phyloP scores from a whole-genome alignment of 768 basidiomycete genomes.

The Butyriboletus loyo region DNA sequence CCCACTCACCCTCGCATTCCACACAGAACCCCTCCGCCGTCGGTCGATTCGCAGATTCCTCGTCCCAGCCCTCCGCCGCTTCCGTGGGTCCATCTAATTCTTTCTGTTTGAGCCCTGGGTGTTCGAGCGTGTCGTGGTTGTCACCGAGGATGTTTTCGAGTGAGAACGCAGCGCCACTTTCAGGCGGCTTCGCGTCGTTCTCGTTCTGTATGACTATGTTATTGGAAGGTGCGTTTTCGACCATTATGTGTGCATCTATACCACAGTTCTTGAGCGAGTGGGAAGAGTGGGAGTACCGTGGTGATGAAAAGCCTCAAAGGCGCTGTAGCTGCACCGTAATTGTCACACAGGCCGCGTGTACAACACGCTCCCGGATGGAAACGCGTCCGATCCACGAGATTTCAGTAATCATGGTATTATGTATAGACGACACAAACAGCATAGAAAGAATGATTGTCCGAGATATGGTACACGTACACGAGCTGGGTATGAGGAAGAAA shows the following conservation, averaged over 20 bases:
- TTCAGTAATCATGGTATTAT: neutral
- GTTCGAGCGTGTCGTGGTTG: slow-evolving; percentile 60
- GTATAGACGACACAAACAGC: neutral
- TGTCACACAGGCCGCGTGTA: slow-evolving; percentile 29
- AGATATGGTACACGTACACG: slow-evolving; percentile 19
- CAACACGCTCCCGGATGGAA: slow-evolving; percentile 5
- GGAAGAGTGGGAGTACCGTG: slow-evolving; percentile 8
- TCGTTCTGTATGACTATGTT: slow-evolving; percentile 14
- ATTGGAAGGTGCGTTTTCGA: slow-evolving; percentile 16
- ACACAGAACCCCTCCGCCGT: slow-evolving; percentile 67
- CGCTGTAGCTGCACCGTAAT: slow-evolving; percentile 3
- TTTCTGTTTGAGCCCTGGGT: slow-evolving; percentile 37
- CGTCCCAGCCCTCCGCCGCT: slow-evolving; percentile 60
- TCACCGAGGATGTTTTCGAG: slow-evolving; percentile 68
- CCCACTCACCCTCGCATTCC: slow-evolving; percentile 75
- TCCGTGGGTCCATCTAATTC: slow-evolving; percentile 35
- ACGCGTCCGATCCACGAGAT: neutral
- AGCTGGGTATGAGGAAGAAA: slow-evolving; percentile 1
- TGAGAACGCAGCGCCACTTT: slow-evolving; percentile 41
- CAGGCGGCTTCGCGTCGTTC: slow-evolving; percentile 1
- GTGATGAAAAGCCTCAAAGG: slow-evolving; percentile 7
- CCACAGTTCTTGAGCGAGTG: neutral
- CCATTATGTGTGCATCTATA: slow-evolving; percentile 22
- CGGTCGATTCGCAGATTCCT: slow-evolving; percentile 48
- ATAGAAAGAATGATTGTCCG: slow-evolving; percentile 5